These are phyloP conservation scores for Bombardia bombarda DNA, from an alignment of 495 filamentous ascomycete species.

Conservation along the genomic window DNA sequence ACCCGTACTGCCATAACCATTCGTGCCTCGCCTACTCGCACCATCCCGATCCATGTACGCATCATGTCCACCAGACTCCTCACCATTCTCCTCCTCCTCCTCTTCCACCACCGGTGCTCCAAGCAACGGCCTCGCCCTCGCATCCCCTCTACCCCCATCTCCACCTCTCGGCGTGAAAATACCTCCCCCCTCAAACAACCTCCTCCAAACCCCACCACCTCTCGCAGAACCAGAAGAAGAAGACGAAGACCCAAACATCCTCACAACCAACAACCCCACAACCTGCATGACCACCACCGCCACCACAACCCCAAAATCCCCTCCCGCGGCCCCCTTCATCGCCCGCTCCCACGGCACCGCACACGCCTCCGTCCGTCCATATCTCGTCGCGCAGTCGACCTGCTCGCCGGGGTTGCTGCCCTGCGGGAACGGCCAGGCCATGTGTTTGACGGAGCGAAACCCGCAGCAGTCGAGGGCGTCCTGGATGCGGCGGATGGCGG, in stretches of 20 bases:
- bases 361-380: conserved; percentile 5
- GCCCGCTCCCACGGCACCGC: conserved; percentile 5
- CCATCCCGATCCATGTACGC: too few species aligned
- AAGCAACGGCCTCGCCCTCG: too few species aligned
- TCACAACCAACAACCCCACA: background rate
- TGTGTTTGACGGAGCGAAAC: conserved; percentile 44
- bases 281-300: conserved; percentile 11
- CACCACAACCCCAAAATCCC: conserved; percentile 8
- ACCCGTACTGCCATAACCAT: too few species aligned
- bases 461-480: conserved; percentile 61
- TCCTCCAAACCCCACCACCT: too few species aligned
- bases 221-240: too few species aligned
- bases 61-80: too few species aligned
- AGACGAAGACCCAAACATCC: background rate
- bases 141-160: too few species aligned
- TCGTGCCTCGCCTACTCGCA: too few species aligned
- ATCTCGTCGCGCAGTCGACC: conserved; percentile 4
- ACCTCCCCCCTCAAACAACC: too few species aligned
- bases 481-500: conserved; percentile 52
- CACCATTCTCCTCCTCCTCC: too few species aligned
- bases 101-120: too few species aligned
- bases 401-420: background rate
- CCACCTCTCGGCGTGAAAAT: too few species aligned
- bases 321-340: conserved; percentile 2
- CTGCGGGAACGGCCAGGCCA: conserved; percentile 47